Evolutionary conservation across 2,329 filamentous ascomycete genomes (phyloP).

Genomic region (Stylonectria norvegica): DNA sequence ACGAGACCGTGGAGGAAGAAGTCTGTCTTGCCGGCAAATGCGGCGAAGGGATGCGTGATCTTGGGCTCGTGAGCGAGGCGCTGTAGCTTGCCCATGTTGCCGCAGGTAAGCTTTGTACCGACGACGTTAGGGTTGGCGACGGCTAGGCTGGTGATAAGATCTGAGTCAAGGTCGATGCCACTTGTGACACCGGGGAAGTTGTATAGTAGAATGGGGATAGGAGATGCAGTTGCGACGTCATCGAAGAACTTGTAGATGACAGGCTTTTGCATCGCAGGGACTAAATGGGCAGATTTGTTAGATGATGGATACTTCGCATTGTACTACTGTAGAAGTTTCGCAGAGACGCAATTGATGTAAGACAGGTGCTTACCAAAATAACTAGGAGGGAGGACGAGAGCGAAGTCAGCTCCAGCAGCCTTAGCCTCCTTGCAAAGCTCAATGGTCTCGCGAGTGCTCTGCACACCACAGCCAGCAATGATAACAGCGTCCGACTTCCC

Average conservation of each 20-base stretch:
- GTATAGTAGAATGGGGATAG: constrained; percentile 61
- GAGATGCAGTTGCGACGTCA: constrained; percentile 50
- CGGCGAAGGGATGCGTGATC: constrained; percentile 50
- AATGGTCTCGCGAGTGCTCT: constrained; percentile 66
- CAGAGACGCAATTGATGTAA: no score
- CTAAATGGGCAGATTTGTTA: background rate
- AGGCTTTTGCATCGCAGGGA: constrained; percentile 37
- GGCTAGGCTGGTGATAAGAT: constrained; percentile 43
- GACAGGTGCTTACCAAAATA: constrained; percentile 64
- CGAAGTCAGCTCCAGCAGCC: constrained; percentile 62
- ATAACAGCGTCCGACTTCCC: constrained; percentile 57
- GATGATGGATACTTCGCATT: no score
- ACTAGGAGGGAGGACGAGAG: constrained; percentile 63
- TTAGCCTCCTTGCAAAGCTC: constrained; percentile 62
- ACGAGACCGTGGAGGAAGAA: constrained; percentile 68
- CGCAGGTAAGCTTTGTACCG: constrained; percentile 69
- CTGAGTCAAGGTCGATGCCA: constrained; percentile 65
- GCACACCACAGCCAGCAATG: constrained; percentile 66
- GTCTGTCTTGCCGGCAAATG: constrained; percentile 69
- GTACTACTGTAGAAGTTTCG: no score
- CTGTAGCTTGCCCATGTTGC: constrained; percentile 68
- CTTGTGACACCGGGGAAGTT: constrained; percentile 69
- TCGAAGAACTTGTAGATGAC: constrained; percentile 62
- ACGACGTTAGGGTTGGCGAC: constrained; percentile 53
- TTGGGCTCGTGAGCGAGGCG: constrained; percentile 46